Evolutionary conservation across 148 eudicot genomes (phyloP).

Genomic region (Rhododendron williamsianum): DNA sequence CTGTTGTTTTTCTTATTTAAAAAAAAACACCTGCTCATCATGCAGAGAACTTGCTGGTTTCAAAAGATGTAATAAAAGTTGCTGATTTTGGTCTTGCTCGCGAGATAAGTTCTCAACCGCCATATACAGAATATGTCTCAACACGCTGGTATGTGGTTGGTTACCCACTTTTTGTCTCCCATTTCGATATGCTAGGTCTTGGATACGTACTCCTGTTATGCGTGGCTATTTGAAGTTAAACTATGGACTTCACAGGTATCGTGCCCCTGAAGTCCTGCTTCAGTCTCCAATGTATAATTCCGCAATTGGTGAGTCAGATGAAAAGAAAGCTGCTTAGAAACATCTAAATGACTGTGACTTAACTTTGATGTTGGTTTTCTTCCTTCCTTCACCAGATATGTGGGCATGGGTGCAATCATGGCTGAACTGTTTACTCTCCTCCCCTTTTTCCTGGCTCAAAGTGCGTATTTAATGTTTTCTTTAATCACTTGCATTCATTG

Average conservation of each 20-base stretch:
- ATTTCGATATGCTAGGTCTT: neutral
- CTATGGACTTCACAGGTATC: constrained; percentile 56
- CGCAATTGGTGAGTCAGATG: constrained; percentile 69
- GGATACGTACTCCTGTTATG: neutral
- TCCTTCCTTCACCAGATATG: constrained; percentile 56
- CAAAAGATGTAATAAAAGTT: constrained; percentile 69
- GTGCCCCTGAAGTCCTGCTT: constrained; percentile 97
- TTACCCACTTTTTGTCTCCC: neutral
- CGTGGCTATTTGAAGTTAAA: neutral
- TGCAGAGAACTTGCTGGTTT: constrained; percentile 78
- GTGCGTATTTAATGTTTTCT: constrained; percentile 30
- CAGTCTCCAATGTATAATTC: constrained; percentile 76
- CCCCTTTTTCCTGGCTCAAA: constrained; percentile 93
- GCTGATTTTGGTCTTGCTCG: constrained; percentile 99
- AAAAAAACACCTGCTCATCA: neutral
- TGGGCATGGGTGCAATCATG: constrained; percentile 99
- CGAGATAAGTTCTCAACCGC: constrained; percentile 69
- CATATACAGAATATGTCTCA: constrained; percentile 89
- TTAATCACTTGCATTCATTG: neutral
- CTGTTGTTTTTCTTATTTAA: too few species aligned
- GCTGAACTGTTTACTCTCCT: constrained; percentile 74
- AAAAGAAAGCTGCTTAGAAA: neutral
- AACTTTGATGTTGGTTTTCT: neutral
- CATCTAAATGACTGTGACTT: neutral
- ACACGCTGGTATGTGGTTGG: constrained; percentile 64